Base-by-base conservation (phyloP, 2,329 filamentous ascomycete genomes). In the Neopestalotiopsis sp. region DNA sequence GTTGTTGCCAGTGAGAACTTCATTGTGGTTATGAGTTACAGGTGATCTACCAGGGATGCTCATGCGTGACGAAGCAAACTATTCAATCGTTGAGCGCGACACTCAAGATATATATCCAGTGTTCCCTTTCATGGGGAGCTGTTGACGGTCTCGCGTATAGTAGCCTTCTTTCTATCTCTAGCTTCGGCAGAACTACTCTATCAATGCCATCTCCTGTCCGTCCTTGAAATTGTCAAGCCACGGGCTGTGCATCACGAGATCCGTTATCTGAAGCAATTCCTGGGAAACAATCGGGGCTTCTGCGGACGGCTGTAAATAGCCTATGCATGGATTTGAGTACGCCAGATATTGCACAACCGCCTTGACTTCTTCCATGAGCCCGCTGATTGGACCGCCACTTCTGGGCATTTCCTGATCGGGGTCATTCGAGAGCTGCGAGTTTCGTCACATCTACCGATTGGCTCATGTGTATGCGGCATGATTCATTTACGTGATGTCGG, bases 1-100 rank as follows among this genome's bases (percentile, higher is more conserved):
- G 78, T 68, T 30, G 78, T 73, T 17, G 78, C 67, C 40, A 79
- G 62, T 30, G 79, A 80, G 72, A 80, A 73, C 77, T 81, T 82
- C 81, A 83, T 83, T 66, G 69, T 76, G 73, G 20, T 20, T 7
- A 53, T 32, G 59, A 34, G 5, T 13, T 32, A 9, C 57, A 53
- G 45, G n/a, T 12, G 57, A 59, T 6, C 9, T 59, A 1, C 1
- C 6, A 53, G 17, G 14, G 45, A 53, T 53, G 45, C 45, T 17
- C 20, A 53, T 53, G n/a, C 45, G 45, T 53, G 45, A 9, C 10
- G 45, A n/a, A 53, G 45, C 20, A 53, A 53, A 9, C n/a, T 38
- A 20, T 5, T 13, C 17, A 34, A n/a, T n/a, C 24, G 24, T 5
- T n/a, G 10, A 40, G 13, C 32, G 28, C 24, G 24, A 17, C 6